These are phyloP conservation scores for Tetrastigma voinierianum DNA, from an alignment of 164 flowering plant species.

Conservation along the genomic window DNA sequence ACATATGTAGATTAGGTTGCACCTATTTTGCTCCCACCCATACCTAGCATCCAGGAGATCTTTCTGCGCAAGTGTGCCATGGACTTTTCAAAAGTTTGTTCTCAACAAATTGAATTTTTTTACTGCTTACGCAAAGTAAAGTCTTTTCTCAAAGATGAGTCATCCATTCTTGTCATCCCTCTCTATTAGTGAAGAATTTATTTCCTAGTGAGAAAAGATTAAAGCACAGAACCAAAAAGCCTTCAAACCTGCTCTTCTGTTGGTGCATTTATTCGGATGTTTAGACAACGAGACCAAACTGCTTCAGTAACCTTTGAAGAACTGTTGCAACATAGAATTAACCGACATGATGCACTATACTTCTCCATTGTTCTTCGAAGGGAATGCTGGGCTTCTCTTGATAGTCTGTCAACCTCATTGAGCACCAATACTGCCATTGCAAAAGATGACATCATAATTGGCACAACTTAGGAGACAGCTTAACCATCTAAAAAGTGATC, in stretches of 20 bases:
- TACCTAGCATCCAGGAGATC: too few relatives aligned
- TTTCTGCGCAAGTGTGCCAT: too few relatives aligned
- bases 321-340: slow-evolving; percentile 93
- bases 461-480: background rate
- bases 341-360: slow-evolving; percentile 86
- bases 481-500: too few relatives aligned
- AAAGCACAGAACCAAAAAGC: background rate
- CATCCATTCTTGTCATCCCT: too few relatives aligned
- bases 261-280: slow-evolving; percentile 83
- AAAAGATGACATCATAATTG: slow-evolving; percentile 8
- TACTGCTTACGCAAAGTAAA: too few relatives aligned
- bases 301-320: slow-evolving; percentile 98
- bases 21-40: too few relatives aligned
- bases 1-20: too few relatives aligned
- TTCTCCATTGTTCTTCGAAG: slow-evolving; percentile 98
- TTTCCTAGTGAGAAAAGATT: too few relatives aligned
- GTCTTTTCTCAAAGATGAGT: too few relatives aligned
- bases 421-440: slow-evolving; percentile 71
- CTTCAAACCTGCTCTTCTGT: slow-evolving; percentile 67
- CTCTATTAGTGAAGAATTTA: too few relatives aligned
- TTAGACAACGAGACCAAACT: slow-evolving; percentile 90
- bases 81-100: too few relatives aligned
- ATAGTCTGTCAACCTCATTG: slow-evolving; percentile 97
- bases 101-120: too few relatives aligned
- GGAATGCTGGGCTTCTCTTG: slow-evolving; percentile 98